Conservation (phyloP, 148 eudicot genomes). For the Vaccinium darrowii region DNA sequence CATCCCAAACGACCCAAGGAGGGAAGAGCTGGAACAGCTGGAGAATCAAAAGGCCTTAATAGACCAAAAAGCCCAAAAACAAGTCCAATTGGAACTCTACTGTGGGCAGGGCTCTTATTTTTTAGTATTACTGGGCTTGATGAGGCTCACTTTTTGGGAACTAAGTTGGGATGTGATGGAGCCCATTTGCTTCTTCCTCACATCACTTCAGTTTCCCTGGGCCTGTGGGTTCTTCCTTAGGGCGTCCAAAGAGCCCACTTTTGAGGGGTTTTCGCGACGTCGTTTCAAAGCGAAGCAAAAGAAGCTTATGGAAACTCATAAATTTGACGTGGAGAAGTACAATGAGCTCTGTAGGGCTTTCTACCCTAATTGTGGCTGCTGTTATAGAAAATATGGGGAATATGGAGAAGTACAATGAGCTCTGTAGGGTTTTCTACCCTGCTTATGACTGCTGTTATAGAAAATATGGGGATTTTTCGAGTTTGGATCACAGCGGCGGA, state of each 20-base stretch:
- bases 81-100: constrained; percentile 47
- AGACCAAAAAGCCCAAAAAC: constrained; percentile 42
- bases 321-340: constrained; percentile 47
- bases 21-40: constrained; percentile 39
- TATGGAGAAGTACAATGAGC: constrained; percentile 41
- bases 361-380: constrained; percentile 21
- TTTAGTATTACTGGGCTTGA: constrained; percentile 55
- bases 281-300: constrained; percentile 53
- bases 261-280: constrained; percentile 48
- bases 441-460: not conserved
- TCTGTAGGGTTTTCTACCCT: constrained; percentile 40
- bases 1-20: constrained; percentile 63
- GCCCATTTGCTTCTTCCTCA: constrained; percentile 69
- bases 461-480: not conserved
- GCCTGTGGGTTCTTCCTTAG: constrained; percentile 59
- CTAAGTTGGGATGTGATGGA: constrained; percentile 84
- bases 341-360: constrained; percentile 39
- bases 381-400: not conserved
- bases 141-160: constrained; percentile 86
- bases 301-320: constrained; percentile 43
- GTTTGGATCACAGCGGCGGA: not conserved
- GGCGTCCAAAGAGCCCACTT: constrained; percentile 70
- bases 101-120: constrained; percentile 56
- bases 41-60: constrained; percentile 47
- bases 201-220: constrained; percentile 50